Evolutionary conservation across 2,329 filamentous ascomycete genomes (phyloP), one percentile per base, ranked within the genome.

Genomic region (Juglanconis oblonga): DNA sequence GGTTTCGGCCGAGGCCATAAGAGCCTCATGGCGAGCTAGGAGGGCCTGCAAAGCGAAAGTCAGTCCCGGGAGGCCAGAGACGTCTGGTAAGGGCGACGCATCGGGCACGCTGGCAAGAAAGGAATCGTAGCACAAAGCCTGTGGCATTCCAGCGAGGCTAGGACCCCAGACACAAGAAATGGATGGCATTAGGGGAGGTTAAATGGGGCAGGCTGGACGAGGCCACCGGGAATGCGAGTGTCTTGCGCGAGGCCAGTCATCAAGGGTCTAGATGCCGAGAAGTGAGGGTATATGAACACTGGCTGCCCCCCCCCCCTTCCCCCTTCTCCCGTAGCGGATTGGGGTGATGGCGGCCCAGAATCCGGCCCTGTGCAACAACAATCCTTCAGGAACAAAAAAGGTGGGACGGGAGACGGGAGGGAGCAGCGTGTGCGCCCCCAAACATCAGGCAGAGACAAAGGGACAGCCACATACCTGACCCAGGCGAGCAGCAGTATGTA

Each of bases 1-100:
- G 67, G 87, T 86, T 79, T 97, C 92, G 62, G 93, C 92, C 73
- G 97, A 92, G 67, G 88, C 88, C 82, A 97, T 94, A 76, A 96
- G 97, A 62, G 90, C 87, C 79, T 98, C 93, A 83, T 99, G 93
- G 69, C 94, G 89, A 65, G 89, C 87, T 47, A 99, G 86, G 59
- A 99, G 82, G 62, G 92, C 92, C 95, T 98, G 87, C 61, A 89
- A 75, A 57, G 83, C 79, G 76, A 86, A 90, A 56, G 87, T 96
- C 76, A 96, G 89, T 77, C 82, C 82, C 66, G 81, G 79, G 62
- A 70, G 44, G 33, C n/a, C 47, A 17, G 17, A 35, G 55, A 11
- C 29, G n/a, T 58, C 54, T 45, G 52, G 35, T 10, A 11, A 33
- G 36, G 49, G 64, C 29, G 55, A 4, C 11, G n/a, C 13, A 7